These are phyloP conservation scores for Xylaria palmicola DNA, from an alignment of 495 filamentous ascomycete species.

Conservation along the genomic window DNA sequence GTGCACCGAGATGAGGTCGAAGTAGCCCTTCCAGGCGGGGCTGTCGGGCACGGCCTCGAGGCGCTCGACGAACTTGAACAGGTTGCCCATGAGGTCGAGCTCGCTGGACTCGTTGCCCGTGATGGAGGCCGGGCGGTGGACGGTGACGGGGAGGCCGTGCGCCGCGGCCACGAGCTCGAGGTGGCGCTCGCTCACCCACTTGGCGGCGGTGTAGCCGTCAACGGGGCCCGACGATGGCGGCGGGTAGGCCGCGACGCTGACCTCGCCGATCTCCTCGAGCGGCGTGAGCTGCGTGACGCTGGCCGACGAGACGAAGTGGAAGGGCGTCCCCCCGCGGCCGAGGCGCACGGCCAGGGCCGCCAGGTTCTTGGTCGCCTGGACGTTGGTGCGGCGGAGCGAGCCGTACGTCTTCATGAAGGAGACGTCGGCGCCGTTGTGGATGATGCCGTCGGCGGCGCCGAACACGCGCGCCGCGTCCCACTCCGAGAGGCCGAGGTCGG, in stretches of 20 bases:
- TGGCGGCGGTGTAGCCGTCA: not conserved
- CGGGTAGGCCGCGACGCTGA: conserved; percentile 32
- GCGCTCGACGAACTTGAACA: too few species aligned
- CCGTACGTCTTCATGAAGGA: conserved; percentile 52
- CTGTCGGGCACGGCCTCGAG: too few species aligned
- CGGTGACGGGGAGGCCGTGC: not conserved
- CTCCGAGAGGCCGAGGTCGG: not conserved
- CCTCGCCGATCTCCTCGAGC: conserved; percentile 36
- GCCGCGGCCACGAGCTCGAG: not conserved
- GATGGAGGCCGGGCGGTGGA: not conserved
- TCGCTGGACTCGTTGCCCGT: not conserved
- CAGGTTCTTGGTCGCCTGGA: conserved; percentile 43
- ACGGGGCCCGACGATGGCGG: conserved; percentile 36
- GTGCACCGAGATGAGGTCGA: too few species aligned
- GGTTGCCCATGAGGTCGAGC: not conserved
- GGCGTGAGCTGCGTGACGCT: conserved; percentile 26
- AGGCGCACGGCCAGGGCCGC: conserved; percentile 32
- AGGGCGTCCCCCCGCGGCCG: conserved; percentile 38
- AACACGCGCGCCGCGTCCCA: not conserved
- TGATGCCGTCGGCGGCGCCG: conserved; percentile 38
- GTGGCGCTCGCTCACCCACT: not conserved
- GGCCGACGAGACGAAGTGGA: conserved; percentile 52
- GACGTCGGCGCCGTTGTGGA: conserved; percentile 55
- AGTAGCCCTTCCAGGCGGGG: too few species aligned
- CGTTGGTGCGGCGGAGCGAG: conserved; percentile 43